Conservation (phyloP, 805 yeast genomes). For the Starmerella stigmatis region DNA sequence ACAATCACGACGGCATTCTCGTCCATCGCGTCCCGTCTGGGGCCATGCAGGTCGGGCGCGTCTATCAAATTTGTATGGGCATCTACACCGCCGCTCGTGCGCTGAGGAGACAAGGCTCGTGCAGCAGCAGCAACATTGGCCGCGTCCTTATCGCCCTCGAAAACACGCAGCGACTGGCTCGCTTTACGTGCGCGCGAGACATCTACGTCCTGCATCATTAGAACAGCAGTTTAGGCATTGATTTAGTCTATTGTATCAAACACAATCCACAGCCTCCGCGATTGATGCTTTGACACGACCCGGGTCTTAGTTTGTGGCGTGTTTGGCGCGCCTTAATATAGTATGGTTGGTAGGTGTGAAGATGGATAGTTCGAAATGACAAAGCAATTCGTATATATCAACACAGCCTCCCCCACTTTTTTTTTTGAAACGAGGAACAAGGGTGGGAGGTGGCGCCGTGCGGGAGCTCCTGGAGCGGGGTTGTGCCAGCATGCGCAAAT, state of each 20-base stretch:
- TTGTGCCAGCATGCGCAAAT: too few relatives aligned
- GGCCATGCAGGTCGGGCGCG: background rate
- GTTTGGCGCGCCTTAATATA: conserved; percentile 1
- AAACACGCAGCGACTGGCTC: conserved; percentile 32
- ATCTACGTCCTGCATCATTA: conserved; percentile 17
- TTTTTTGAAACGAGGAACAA: too few relatives aligned
- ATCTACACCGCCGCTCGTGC: background rate
- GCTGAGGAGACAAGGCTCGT: background rate
- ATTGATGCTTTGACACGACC: background rate
- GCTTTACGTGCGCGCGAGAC: conserved; percentile 31
- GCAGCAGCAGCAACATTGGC: background rate
- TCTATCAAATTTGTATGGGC: background rate
- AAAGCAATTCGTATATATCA: conserved; percentile 5
- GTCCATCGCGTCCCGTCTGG: background rate
- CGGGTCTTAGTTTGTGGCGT: background rate
- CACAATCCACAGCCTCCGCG: background rate
- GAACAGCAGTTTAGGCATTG: conserved; percentile 16
- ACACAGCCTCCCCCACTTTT: conserved; percentile 6
- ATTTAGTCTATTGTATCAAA: conserved; percentile 3
- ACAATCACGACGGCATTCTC: conserved; percentile 3
- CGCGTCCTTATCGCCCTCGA: conserved; percentile 24
- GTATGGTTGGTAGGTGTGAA: background rate
- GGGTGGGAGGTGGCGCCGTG: too few relatives aligned
- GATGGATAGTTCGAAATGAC: conserved; percentile 4
- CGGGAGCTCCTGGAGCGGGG: too few relatives aligned